Base-by-base conservation (phyloP, 208 protist genomes). In the Crithidia bombi region DNA sequence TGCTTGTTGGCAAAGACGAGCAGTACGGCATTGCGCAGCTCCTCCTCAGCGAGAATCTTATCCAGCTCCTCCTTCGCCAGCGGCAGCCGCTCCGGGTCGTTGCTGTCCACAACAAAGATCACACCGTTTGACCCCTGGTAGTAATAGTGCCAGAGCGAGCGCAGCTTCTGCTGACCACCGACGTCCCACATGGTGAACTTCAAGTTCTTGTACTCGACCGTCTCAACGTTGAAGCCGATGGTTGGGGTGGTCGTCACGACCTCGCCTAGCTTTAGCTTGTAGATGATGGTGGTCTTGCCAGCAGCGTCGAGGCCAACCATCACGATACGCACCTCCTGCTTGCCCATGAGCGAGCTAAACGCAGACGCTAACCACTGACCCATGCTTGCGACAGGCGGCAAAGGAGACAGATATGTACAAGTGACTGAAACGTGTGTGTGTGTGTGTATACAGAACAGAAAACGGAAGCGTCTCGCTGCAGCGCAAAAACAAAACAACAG, bases 1-100 rank as follows among this genome's bases (percentile, higher is more conserved):
- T 99, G 98, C 85, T 99, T 99, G 93, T 99, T 99, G 15, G 98
- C 98, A 68, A 99, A 99, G 3, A 99, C 96, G 4, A 99, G 92
- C 14, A 99, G 76, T 25, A 94, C 79, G 0, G 97, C 96, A 57
- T 99, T 97, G 50, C 93, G 82, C 17, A 99, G 94, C 81, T 99
- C 97, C 65, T 99, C 97, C 79, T 99, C 98, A 6, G 85, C 75
- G n/a, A 99, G 65, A 83, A 99, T 98, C 73, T 94, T 97, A 61
- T 98, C 90, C 25, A 99, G 86, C 78, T 99, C 98, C 21, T 90
- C 91, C 32, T 86, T 75, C 10, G 96, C 96, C 56, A 97, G 85
- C 4, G 72, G 80, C 17, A 98, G 79, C 50, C 98, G 95, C 21
- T 98, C 95, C 54, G 86, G 78, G 85, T 99, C 98, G 78, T 96